Evolutionary conservation across 2,329 filamentous ascomycete genomes (phyloP).

Genomic region (Aspergillus chevalieri): DNA sequence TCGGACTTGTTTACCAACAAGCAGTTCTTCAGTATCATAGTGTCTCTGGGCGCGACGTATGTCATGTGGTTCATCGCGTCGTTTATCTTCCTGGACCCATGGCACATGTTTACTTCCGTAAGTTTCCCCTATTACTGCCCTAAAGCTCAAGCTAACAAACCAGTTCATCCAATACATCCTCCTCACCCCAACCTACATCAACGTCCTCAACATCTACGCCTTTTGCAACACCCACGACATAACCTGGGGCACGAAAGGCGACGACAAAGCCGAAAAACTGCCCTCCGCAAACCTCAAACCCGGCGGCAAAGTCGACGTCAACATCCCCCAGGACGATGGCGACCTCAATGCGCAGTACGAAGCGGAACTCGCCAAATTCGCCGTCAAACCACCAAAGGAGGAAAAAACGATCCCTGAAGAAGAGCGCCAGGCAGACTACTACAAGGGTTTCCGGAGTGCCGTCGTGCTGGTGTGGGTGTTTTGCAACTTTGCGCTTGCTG

Average conservation of each 20-base stretch:
- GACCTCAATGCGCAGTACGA: conserved; percentile 96
- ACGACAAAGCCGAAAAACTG: conserved; percentile 89
- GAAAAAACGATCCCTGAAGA: conserved; percentile 44
- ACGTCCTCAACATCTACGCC: conserved; percentile 96
- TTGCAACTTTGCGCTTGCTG: conserved; percentile 81
- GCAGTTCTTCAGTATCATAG: conserved; percentile 87
- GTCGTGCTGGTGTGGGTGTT: conserved; percentile 97
- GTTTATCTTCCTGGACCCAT: conserved; percentile 92
- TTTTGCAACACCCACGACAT: conserved; percentile 99
- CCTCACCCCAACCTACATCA: conserved; percentile 92
- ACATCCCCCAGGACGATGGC: conserved; percentile 78
- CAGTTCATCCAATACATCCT: conserved; percentile 87
- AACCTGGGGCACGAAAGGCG: conserved; percentile 96
- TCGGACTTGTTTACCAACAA: conserved; percentile 73
- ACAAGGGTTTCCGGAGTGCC: conserved; percentile 87
- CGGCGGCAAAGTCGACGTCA: conserved; percentile 88
- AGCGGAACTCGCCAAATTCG: conserved; percentile 68
- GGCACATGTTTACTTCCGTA: conserved; percentile 91
- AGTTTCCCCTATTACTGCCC: conserved; percentile 13
- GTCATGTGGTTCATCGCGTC: conserved; percentile 88
- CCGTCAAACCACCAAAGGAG: conserved; percentile 66
- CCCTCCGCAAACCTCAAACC: conserved; percentile 85
- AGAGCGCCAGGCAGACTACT: conserved; percentile 96
- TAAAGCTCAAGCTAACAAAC: conserved; percentile 3
- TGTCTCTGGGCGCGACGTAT: conserved; percentile 88